Percentiles rank a stretch among this genome's conserved stretches.
These are phyloP conservation scores for Onygena corvina DNA, from an alignment of 2,329 filamentous ascomycete species.

Conservation along the genomic window DNA sequence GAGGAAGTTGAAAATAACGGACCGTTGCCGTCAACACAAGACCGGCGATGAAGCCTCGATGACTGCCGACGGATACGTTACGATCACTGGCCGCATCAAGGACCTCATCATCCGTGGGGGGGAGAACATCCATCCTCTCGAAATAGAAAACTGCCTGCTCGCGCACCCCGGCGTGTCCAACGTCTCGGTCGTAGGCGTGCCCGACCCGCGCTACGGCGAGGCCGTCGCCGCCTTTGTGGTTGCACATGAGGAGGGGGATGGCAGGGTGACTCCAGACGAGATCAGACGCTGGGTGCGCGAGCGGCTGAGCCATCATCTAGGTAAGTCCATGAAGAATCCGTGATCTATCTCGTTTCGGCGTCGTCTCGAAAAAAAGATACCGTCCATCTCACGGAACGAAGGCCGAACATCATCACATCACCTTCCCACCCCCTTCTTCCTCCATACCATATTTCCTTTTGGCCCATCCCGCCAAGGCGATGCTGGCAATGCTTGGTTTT, in stretches of 20 bases:
- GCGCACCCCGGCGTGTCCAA: conserved; percentile 59
- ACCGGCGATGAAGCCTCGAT: conserved; percentile 86
- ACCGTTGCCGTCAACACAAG: conserved; percentile 36
- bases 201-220: conserved; percentile 74
- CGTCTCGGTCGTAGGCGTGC: conserved; percentile 70
- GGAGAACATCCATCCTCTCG: conserved; percentile 90
- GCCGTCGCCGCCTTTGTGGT: conserved; percentile 75
- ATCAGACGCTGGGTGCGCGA: conserved; percentile 61
- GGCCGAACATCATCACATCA: no score
- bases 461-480: conserved; percentile 11
- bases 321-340: conserved; percentile 29
- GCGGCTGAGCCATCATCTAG: conserved; percentile 58
- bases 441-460: conserved; percentile 8
- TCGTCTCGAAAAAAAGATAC: not conserved
- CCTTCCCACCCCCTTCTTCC: not conserved
- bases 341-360: no score
- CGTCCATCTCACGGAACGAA: not conserved
- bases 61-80: conserved; percentile 69
- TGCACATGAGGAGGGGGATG: conserved; percentile 30
- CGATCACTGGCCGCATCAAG: conserved; percentile 84
- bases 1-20: no score
- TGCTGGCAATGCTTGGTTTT: conserved; percentile 16
- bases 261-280: conserved; percentile 43
- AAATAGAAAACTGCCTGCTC: conserved; percentile 80
- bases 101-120: conserved; percentile 91